These are phyloP conservation scores for Helotiales sp. DNA, from an alignment of 2,329 filamentous ascomycete genomes.

Conservation along the genomic window DNA sequence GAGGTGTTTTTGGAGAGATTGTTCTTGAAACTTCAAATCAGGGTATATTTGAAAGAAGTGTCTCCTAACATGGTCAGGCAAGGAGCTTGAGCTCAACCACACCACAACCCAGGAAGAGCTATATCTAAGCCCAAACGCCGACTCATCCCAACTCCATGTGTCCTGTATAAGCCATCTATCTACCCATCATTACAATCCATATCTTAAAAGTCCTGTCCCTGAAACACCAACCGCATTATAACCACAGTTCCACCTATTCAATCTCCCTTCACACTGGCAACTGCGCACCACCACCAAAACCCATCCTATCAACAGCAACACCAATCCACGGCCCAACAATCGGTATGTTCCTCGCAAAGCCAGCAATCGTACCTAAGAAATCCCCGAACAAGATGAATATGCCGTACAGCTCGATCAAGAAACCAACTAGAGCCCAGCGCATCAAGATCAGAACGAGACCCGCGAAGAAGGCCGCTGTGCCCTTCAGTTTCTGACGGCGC, in stretches of 20 bases:
- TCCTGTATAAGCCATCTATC: slow-evolving; percentile 7
- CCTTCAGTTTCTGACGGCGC: slow-evolving; percentile 88
- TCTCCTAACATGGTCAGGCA: slow-evolving; percentile 9
- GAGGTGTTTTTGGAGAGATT: neutral
- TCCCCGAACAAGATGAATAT: slow-evolving; percentile 94
- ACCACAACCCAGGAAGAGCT: slow-evolving; percentile 9
- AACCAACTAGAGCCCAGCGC: slow-evolving; percentile 90
- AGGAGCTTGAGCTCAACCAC: slow-evolving; percentile 31
- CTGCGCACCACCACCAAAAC: slow-evolving; percentile 74
- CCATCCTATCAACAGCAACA: slow-evolving; percentile 70
- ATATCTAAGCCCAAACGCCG: slow-evolving; percentile 30
- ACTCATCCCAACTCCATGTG: slow-evolving; percentile 10
- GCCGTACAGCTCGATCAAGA: slow-evolving; percentile 88
- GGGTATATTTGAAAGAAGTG: slow-evolving; percentile 23
- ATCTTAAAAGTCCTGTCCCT: neutral
- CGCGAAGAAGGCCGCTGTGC: slow-evolving; percentile 83
- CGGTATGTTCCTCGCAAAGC: slow-evolving; percentile 84
- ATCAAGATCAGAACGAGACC: slow-evolving; percentile 86
- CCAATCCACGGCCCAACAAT: slow-evolving; percentile 88
- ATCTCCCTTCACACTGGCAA: slow-evolving; percentile 64
- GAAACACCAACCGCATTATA: neutral
- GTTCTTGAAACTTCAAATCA: neutral
- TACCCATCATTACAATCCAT: slow-evolving; percentile 4
- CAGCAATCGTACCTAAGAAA: slow-evolving; percentile 89
- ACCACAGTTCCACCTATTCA: slow-evolving; percentile 43